Conservation (phyloP, 148 eudicot genomes). For the Suaeda aralocaspica region DNA sequence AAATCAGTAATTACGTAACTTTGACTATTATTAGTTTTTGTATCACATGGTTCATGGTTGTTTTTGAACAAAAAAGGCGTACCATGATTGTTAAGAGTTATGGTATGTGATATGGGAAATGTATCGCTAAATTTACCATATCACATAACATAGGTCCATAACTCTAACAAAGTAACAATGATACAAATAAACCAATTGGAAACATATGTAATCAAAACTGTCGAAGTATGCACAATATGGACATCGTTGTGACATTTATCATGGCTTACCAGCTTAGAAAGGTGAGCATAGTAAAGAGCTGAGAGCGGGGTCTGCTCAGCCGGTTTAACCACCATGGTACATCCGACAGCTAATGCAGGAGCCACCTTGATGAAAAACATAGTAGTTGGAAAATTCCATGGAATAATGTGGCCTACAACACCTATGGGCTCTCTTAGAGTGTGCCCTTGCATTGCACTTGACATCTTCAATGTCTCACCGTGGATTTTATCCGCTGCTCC, state of each 20-base stretch:
- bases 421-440: conserved; percentile 79
- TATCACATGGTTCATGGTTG: no score
- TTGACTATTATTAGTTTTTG: no score
- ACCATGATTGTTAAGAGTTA: no score
- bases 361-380: conserved; percentile 68
- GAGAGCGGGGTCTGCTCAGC: conserved; percentile 90
- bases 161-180: no score
- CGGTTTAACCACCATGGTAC: conserved; percentile 87
- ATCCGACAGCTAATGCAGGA: conserved; percentile 87
- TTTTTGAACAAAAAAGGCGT: not conserved
- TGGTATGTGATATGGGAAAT: no score
- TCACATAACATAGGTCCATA: no score
- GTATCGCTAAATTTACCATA: no score
- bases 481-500: conserved; percentile 95
- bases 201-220: no score
- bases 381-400: conserved; percentile 71
- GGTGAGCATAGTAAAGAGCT: conserved; percentile 67
- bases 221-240: no score
- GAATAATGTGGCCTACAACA: conserved; percentile 75
- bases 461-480: conserved; percentile 73
- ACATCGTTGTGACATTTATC: no score
- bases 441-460: conserved; percentile 65
- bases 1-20: no score
- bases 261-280: conserved; percentile 56
- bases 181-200: no score